phyloP scores from a whole-genome alignment of 106 monocot species.

The Chionographis japonica region DNA sequence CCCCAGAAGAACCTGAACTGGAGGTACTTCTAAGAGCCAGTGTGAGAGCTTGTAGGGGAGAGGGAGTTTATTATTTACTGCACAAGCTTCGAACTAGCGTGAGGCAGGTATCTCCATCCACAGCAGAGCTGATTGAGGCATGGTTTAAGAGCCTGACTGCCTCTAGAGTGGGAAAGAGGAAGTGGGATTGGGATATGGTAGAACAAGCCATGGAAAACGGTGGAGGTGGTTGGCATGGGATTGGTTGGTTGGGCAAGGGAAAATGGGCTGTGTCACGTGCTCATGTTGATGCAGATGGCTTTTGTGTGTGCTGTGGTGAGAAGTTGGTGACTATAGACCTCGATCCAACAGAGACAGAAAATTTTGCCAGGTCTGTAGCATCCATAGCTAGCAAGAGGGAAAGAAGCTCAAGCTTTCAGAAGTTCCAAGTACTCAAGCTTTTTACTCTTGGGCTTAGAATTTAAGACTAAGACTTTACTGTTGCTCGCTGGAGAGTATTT shows the following conservation, averaged over 20 bases:
- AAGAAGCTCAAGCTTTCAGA: slow-evolving; percentile 52
- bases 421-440: slow-evolving; percentile 54
- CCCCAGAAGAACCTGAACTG: slow-evolving; percentile 66
- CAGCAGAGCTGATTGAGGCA: slow-evolving; percentile 45
- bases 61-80: slow-evolving; percentile 60
- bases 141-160: slow-evolving; percentile 68
- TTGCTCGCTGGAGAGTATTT: neutral
- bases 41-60: slow-evolving; percentile 33
- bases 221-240: slow-evolving; percentile 86
- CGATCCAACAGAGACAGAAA: slow-evolving; percentile 71
- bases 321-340: slow-evolving; percentile 65
- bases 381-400: slow-evolving; percentile 68
- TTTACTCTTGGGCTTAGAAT: neutral
- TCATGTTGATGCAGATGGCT: slow-evolving; percentile 37
- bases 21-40: slow-evolving; percentile 55
- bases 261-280: slow-evolving; percentile 49
- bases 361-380: slow-evolving; percentile 52
- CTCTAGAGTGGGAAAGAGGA: slow-evolving; percentile 65
- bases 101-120: slow-evolving; percentile 52
- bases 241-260: slow-evolving; percentile 80
- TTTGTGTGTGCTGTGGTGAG: slow-evolving; percentile 56
- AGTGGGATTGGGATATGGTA: slow-evolving; percentile 31
- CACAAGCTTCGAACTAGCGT: slow-evolving; percentile 64
- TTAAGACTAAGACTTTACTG: neutral
- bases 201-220: slow-evolving; percentile 44